phyloP scores from a whole-genome alignment of 2,329 filamentous ascomycete species.

The Magnaporthiopsis rhizophila region DNA sequence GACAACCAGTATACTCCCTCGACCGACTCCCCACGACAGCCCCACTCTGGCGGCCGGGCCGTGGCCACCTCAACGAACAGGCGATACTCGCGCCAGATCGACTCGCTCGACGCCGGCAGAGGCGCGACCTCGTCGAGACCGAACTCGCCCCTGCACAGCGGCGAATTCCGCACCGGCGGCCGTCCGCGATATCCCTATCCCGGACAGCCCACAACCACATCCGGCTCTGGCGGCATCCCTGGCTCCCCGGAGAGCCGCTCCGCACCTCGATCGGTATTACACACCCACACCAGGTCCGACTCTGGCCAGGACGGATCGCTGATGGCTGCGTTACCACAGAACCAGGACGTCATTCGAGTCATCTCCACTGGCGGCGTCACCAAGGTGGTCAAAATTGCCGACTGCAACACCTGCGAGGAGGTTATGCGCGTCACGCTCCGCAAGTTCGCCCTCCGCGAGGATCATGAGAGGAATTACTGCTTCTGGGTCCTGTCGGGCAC shows the following conservation, averaged over 20 bases:
- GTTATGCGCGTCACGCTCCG: conserved; percentile 83
- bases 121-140: conserved; percentile 58
- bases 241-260: conserved; percentile 55
- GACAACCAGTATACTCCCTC: conserved; percentile 58
- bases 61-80: conserved; percentile 44
- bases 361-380: conserved; percentile 88
- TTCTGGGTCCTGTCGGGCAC: conserved; percentile 88
- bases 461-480: conserved; percentile 90
- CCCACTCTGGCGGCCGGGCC: conserved; percentile 43
- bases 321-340: conserved; percentile 75
- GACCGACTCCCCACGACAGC: conserved; percentile 55
- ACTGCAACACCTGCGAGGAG: conserved; percentile 85
- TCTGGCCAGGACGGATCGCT: conserved; percentile 80
- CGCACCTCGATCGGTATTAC: conserved; percentile 50
- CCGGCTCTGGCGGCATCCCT: conserved; percentile 42
- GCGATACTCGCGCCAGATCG: conserved; percentile 56
- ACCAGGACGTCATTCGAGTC: conserved; percentile 84
- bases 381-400: conserved; percentile 88
- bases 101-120: conserved; percentile 35
- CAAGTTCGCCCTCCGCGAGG: conserved; percentile 82
- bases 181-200: conserved; percentile 48
- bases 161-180: conserved; percentile 44
- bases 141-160: conserved; percentile 55
- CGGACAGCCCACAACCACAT: conserved; percentile 30
- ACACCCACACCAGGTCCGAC: conserved; percentile 65